Conservation (phyloP, 306 rosid species). For the Cucurbita ficifolia region DNA sequence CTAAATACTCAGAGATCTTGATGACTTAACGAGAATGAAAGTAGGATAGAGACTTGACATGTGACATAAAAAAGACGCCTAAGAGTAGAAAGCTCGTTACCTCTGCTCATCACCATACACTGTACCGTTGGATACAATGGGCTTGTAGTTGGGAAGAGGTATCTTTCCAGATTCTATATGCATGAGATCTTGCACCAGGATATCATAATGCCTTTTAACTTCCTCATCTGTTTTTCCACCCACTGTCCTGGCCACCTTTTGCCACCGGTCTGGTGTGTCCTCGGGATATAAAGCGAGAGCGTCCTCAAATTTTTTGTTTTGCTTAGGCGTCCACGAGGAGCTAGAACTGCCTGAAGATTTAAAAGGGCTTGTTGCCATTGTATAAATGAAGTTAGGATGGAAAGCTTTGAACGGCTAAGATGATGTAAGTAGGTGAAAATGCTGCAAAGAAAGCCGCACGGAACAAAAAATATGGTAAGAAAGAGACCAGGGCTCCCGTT, state of each 20-base stretch:
- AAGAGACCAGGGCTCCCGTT: background rate
- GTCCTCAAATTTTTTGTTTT: conserved; percentile 66
- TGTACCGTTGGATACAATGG: conserved; percentile 19
- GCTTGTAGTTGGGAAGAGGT: conserved; percentile 54
- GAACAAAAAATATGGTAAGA: background rate
- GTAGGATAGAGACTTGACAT: background rate
- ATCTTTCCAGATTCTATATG: conserved; percentile 61
- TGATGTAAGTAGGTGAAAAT: background rate
- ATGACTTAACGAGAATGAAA: background rate
- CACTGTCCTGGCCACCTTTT: conserved; percentile 69
- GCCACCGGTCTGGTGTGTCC: conserved; percentile 77
- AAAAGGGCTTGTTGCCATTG: conserved; percentile 24
- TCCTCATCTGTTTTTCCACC: conserved; percentile 68
- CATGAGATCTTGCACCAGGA: conserved; percentile 58
- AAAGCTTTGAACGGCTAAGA: background rate
- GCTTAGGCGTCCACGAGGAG: conserved; percentile 62
- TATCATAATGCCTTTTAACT: conserved; percentile 63
- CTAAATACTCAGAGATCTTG: background rate
- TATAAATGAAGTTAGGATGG: background rate
- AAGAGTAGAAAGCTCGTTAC: conserved; percentile 18
- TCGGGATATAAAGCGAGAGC: conserved; percentile 79
- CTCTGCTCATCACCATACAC: conserved; percentile 31
- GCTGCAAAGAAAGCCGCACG: background rate
- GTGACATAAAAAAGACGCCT: background rate
- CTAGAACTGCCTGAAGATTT: conserved; percentile 12